phyloP scores from a whole-genome alignment of 805 yeast species.

The Yamadazyma olivae region DNA sequence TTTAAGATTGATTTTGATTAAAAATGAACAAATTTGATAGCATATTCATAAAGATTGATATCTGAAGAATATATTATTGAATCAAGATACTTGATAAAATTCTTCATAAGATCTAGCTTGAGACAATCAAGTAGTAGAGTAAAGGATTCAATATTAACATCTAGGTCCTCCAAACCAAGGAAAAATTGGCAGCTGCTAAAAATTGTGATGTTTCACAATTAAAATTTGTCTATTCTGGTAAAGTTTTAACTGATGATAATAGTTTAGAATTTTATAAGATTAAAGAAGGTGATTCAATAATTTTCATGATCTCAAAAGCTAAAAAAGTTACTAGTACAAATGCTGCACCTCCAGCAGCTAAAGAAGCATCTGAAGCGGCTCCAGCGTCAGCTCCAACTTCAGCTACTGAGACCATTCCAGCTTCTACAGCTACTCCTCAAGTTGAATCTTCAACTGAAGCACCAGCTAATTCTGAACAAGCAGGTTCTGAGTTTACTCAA shows the following conservation, averaged over 20 bases:
- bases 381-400: conserved; percentile 15
- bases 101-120: too few species aligned
- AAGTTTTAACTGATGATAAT: conserved; percentile 82
- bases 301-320: conserved; percentile 76
- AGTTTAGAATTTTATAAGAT: conserved; percentile 68
- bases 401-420: conserved; percentile 14
- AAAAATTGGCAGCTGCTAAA: conserved; percentile 64
- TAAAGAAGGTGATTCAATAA: conserved; percentile 83
- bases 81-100: too few species aligned
- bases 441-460: conserved; percentile 18
- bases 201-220: conserved; percentile 58
- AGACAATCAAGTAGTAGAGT: too few species aligned
- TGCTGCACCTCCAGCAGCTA: conserved; percentile 14
- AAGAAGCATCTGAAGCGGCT: conserved; percentile 25
- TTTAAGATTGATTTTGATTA: too few species aligned
- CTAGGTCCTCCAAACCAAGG: conserved; percentile 64
- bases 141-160: too few species aligned
- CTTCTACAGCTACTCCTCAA: conserved; percentile 19
- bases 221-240: conserved; percentile 89
- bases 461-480: conserved; percentile 13
- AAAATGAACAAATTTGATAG: too few species aligned
- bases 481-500: conserved; percentile 61
- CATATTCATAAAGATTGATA: too few species aligned
- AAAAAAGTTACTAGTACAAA: conserved; percentile 27
- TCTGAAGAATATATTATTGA: too few species aligned